A percentile compares a stretch with the other conserved stretches of the same genome.
Evolutionary conservation across 768 basidiomycete genomes (phyloP).

Genomic region (Pisolithus orientalis): DNA sequence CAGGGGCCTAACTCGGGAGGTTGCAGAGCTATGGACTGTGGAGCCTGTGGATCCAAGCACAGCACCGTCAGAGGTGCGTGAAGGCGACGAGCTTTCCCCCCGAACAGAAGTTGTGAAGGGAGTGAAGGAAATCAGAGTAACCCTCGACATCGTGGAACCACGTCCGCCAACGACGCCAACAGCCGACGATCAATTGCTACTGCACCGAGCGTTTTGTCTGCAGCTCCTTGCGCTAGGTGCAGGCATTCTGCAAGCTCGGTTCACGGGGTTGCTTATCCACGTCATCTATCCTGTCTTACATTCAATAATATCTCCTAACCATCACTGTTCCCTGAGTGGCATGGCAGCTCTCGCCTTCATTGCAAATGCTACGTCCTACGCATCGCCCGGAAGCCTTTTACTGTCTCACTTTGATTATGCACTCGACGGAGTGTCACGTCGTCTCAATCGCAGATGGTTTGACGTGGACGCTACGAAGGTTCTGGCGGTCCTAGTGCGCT

Average conservation of each 20-base stretch:
- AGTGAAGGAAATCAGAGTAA: conserved; percentile 56
- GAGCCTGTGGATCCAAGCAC: conserved; percentile 27
- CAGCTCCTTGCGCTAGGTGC: conserved; percentile 69
- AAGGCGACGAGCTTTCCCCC: conserved; percentile 32
- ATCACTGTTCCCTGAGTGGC: conserved; percentile 70
- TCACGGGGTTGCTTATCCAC: conserved; percentile 68
- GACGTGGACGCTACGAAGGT: conserved; percentile 89
- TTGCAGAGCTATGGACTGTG: conserved; percentile 70
- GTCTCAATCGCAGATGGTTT: conserved; percentile 73
- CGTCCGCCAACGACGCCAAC: conserved; percentile 19
- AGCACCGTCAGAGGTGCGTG: conserved; percentile 6
- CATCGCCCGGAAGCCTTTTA: conserved; percentile 82
- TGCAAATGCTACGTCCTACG: conserved; percentile 73
- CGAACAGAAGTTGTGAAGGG: conserved; percentile 64
- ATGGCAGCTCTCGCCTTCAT: conserved; percentile 66
- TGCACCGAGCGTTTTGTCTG: conserved; percentile 68
- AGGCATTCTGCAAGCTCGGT: conserved; percentile 66
- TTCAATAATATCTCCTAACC: conserved; percentile 67
- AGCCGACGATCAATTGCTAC: conserved; percentile 42
- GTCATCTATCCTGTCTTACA: conserved; percentile 83
- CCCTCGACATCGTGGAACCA: conserved; percentile 41
- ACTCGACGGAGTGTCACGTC: conserved; percentile 82
- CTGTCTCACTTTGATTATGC: conserved; percentile 97
- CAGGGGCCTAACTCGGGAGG: conserved; percentile 51
- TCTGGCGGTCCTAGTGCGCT: conserved; percentile 72